Evolutionary conservation across 345 rosid species (phyloP).

Genomic region (Psidium friedrichsthalianum): DNA sequence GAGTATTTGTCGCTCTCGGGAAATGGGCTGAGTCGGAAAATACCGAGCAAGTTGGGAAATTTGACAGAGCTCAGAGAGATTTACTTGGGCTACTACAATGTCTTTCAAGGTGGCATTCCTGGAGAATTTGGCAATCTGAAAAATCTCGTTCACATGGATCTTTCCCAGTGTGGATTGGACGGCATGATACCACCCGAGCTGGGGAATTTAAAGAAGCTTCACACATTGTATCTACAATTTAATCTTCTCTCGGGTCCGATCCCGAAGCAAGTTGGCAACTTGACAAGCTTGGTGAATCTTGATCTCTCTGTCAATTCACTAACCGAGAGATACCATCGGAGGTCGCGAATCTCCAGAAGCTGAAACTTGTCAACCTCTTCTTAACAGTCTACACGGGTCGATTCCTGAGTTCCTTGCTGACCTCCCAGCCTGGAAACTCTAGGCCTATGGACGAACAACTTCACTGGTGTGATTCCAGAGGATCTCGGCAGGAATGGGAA

Average conservation of each 20-base stretch:
- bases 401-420: conserved; percentile 43
- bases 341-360: conserved; percentile 28
- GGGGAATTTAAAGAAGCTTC: conserved; percentile 35
- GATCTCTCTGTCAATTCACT: conserved; percentile 57
- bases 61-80: conserved; percentile 37
- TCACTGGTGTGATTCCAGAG: conserved; percentile 52
- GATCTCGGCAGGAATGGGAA: conserved; percentile 44
- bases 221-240: conserved; percentile 46
- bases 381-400: conserved; percentile 48
- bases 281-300: conserved; percentile 34
- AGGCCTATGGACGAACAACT: conserved; percentile 54
- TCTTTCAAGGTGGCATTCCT: conserved; percentile 46
- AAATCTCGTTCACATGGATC: conserved; percentile 46
- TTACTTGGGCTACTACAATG: conserved; percentile 51
- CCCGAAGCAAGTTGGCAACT: conserved; percentile 43
- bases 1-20: conserved; percentile 45
- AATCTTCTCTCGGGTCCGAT: conserved; percentile 37
- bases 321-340: conserved; percentile 39
- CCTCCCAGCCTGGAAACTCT: conserved; percentile 39
- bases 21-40: conserved; percentile 40
- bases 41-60: conserved; percentile 51
- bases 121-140: conserved; percentile 35
- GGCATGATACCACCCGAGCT: conserved; percentile 45
- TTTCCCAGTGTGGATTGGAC: conserved; percentile 36
- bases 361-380: conserved; percentile 44